Evolutionary conservation across 2,329 filamentous ascomycete species (phyloP).

Genomic region (Diaporthe helianthi): DNA sequence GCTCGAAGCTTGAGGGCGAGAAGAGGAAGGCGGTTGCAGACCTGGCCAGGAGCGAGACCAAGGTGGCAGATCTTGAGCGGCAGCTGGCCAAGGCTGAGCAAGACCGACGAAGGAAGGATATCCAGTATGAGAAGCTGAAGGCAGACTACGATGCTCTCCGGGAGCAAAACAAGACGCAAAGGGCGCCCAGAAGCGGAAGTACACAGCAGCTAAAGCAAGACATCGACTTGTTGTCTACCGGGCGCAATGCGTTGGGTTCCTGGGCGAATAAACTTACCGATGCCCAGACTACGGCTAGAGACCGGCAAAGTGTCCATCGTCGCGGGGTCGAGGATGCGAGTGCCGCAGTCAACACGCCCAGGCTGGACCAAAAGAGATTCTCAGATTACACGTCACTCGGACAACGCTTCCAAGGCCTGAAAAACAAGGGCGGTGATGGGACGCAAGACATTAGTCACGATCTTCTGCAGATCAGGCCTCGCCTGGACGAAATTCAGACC

Average conservation of each 20-base stretch:
- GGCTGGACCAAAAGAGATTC: slow-evolving; percentile 34
- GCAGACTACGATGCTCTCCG: slow-evolving; percentile 61
- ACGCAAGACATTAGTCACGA: slow-evolving; percentile 27
- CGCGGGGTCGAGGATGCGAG: slow-evolving; percentile 32
- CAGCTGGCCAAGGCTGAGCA: slow-evolving; percentile 37
- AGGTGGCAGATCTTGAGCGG: slow-evolving; percentile 42
- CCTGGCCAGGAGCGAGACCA: slow-evolving; percentile 39
- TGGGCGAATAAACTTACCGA: slow-evolving; percentile 44
- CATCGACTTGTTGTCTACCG: slow-evolving; percentile 38
- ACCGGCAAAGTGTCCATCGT: slow-evolving; percentile 37
- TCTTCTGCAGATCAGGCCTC: slow-evolving; percentile 26
- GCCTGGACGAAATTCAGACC: slow-evolving; percentile 11
- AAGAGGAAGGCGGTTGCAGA: slow-evolving; percentile 45
- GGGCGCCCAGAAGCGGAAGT: slow-evolving; percentile 48
- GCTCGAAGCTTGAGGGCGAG: slow-evolving; percentile 47
- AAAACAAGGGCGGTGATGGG: slow-evolving; percentile 6
- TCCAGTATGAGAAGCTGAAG: slow-evolving; percentile 49
- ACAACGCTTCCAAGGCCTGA: slow-evolving; percentile 18
- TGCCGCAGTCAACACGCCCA: slow-evolving; percentile 31
- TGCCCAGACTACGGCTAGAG: slow-evolving; percentile 39
- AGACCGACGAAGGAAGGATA: slow-evolving; percentile 40
- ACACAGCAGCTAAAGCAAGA: slow-evolving; percentile 38
- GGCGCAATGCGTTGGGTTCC: slow-evolving; percentile 28
- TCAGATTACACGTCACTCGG: slow-evolving; percentile 12
- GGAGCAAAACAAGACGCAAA: slow-evolving; percentile 61